Evolutionary conservation across 768 basidiomycete genomes (phyloP).

Genomic region (Psilocybe cyanescens): DNA sequence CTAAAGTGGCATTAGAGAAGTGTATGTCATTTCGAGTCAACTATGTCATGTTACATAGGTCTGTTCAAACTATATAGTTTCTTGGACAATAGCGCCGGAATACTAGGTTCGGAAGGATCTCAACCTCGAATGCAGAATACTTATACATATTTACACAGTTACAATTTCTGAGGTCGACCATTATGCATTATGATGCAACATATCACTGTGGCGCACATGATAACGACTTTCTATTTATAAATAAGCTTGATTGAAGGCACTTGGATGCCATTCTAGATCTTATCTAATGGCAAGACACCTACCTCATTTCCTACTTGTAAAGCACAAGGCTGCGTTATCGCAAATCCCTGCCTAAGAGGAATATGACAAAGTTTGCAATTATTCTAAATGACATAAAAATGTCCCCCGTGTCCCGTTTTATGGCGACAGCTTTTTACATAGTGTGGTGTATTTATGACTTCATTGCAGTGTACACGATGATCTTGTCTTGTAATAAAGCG

Average conservation of each 20-base stretch:
- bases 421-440: too few relatives aligned
- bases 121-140: neutral
- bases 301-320: neutral
- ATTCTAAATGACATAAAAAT: too few relatives aligned
- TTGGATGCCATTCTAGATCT: neutral
- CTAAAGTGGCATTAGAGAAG: neutral
- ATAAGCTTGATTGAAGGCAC: neutral
- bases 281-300: neutral
- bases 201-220: conserved; percentile 1
- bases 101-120: neutral
- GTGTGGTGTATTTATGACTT: neutral
- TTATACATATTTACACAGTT: neutral
- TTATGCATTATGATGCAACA: neutral
- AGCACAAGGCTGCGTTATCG: neutral
- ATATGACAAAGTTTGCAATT: too few relatives aligned
- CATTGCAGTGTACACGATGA: neutral
- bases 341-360: too few relatives aligned
- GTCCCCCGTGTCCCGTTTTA: too few relatives aligned
- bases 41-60: neutral
- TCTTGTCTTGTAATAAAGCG: neutral
- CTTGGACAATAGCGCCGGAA: neutral
- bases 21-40: neutral
- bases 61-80: neutral
- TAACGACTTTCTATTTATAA: conserved; percentile 2
- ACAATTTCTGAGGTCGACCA: neutral